A percentile compares a stretch with the other conserved stretches of the same genome.
Conservation (phyloP, 169 alveolate genomes). For the Plasmodium vinckei region DNA sequence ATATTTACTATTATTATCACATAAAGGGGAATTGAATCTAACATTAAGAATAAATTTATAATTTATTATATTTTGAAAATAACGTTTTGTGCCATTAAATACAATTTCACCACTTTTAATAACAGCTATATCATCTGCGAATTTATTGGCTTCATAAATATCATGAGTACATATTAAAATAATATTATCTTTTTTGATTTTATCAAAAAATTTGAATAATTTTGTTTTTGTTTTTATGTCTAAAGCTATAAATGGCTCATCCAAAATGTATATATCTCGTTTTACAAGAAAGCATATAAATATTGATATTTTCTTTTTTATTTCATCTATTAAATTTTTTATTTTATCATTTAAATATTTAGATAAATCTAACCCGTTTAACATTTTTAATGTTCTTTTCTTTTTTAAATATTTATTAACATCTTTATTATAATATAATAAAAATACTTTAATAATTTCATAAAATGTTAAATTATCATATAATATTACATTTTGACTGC, state of each 20-base stretch:
- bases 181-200: constrained; percentile 66
- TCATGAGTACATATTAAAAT: constrained; percentile 74
- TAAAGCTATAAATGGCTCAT: constrained; percentile 67
- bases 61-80: constrained; percentile 26
- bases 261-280: constrained; percentile 61
- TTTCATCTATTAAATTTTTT: constrained; percentile 51
- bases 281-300: constrained; percentile 67
- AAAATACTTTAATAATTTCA: constrained; percentile 50
- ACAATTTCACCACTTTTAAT: constrained; percentile 55
- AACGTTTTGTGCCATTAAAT: constrained; percentile 29
- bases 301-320: constrained; percentile 67
- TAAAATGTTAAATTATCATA: constrained; percentile 60
- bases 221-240: constrained; percentile 67
- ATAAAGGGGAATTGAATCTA: background rate
- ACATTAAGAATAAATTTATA: constrained; percentile 58
- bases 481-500: constrained; percentile 68
- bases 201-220: constrained; percentile 54
- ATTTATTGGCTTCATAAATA: constrained; percentile 68
- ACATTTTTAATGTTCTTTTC: constrained; percentile 34
- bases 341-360: constrained; percentile 43
- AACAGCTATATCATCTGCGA: constrained; percentile 61
- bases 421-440: constrained; percentile 61
- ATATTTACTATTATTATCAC: background rate
- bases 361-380: constrained; percentile 39
- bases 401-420: constrained; percentile 44